Percentiles rank a stretch among this genome's conserved stretches.
Evolutionary conservation across 371 early-diverging fungal genomes (phyloP).

Genomic region (Apophysomyces ossiformis): DNA sequence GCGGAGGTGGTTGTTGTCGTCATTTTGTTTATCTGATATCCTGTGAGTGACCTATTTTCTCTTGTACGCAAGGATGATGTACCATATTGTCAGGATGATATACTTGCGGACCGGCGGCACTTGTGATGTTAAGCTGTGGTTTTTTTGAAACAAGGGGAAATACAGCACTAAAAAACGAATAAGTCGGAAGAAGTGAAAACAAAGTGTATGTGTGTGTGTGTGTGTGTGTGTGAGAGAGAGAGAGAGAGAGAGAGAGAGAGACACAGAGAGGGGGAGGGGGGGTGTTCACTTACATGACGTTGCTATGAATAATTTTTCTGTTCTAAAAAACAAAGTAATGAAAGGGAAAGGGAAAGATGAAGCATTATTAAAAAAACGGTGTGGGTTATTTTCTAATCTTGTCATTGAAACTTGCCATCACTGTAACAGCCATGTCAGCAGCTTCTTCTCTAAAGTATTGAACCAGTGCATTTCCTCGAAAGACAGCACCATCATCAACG

Average conservation of each 20-base stretch:
- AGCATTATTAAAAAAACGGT: too few species aligned
- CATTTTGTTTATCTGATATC: slow-evolving; percentile 2
- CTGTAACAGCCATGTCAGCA: slow-evolving; percentile 37
- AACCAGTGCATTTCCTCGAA: slow-evolving; percentile 46
- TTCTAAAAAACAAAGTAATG: background rate
- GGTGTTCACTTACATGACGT: slow-evolving; percentile 1
- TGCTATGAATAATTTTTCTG: slow-evolving; percentile 2
- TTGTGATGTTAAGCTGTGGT: slow-evolving; percentile 6
- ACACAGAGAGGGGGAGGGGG: background rate
- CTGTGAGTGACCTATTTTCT: background rate
- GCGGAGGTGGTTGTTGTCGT: background rate
- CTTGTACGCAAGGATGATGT: too few species aligned
- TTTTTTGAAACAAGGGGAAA: slow-evolving; percentile 26
- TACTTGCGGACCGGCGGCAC: background rate
- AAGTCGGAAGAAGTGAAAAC: too few species aligned
- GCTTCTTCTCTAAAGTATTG: slow-evolving; percentile 45
- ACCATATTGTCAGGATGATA: slow-evolving; percentile 1
- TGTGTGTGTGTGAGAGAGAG: too few species aligned
- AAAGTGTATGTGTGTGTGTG: too few species aligned
- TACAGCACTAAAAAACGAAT: slow-evolving; percentile 16
- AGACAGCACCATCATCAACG: slow-evolving; percentile 29
- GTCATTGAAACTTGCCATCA: slow-evolving; percentile 36
- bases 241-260: too few species aligned
- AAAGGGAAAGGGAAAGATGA: background rate
- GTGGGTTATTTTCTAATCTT: too few species aligned